Evolutionary conservation across 148 eudicot genomes (phyloP).

Genomic region (Rhododendron mucronatum): DNA sequence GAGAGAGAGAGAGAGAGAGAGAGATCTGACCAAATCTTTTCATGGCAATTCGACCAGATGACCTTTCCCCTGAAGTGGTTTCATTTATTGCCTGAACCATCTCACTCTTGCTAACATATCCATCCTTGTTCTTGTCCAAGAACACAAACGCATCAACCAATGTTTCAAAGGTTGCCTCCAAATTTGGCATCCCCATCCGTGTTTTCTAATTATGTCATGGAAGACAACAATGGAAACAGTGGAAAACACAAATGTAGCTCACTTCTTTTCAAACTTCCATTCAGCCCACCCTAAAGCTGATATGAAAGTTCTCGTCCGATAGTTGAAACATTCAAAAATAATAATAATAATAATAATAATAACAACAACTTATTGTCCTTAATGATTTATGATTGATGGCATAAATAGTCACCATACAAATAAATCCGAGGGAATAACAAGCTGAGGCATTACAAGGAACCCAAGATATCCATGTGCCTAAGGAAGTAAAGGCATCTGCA

Average conservation of each 20-base stretch:
- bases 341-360: too few species aligned
- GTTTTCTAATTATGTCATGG: slow-evolving; percentile 52
- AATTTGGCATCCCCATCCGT: slow-evolving; percentile 61
- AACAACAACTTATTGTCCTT: not conserved
- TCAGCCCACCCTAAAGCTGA: not conserved
- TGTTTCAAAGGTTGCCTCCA: slow-evolving; percentile 81
- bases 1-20: slow-evolving; percentile 17
- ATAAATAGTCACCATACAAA: not conserved
- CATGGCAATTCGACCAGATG: slow-evolving; percentile 87
- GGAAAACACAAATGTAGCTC: not conserved
- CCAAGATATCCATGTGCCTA: not conserved
- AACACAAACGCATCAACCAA: slow-evolving; percentile 88
- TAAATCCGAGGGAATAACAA: not conserved
- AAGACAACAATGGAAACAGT: slow-evolving; percentile 9
- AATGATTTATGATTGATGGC: not conserved
- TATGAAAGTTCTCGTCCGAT: not conserved
- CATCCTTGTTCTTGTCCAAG: slow-evolving; percentile 92
- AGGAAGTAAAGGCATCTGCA: not conserved
- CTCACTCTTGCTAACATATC: slow-evolving; percentile 81
- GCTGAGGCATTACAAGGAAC: too few species aligned
- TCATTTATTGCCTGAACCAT: slow-evolving; percentile 86
- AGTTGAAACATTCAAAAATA: not conserved
- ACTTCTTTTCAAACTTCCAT: not conserved
- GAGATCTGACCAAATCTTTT: slow-evolving; percentile 74
- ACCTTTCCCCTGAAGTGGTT: slow-evolving; percentile 63